phyloP scores from a whole-genome alignment of 2,329 filamentous ascomycete species.

The Phoma sp. region DNA sequence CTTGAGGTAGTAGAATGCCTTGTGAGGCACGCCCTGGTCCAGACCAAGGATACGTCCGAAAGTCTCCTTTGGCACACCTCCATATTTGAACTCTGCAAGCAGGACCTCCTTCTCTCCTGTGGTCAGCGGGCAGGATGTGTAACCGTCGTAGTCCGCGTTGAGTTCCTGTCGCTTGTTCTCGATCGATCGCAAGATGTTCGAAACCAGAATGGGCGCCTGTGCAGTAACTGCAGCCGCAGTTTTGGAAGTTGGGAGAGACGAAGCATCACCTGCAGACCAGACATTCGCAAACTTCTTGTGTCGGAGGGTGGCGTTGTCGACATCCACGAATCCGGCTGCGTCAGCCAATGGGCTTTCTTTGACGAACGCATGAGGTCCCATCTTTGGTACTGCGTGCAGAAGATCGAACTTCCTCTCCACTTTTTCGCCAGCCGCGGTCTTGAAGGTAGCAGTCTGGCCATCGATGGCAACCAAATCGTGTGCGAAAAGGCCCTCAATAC shows the following conservation, averaged over 20 bases:
- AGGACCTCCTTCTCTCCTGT: conserved; percentile 66
- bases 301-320: conserved; percentile 43
- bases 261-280: conserved; percentile 50
- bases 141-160: conserved; percentile 43
- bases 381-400: conserved; percentile 49
- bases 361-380: conserved; percentile 46
- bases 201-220: conserved; percentile 45
- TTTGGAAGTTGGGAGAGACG: conserved; percentile 48
- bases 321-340: conserved; percentile 47
- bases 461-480: conserved; percentile 48
- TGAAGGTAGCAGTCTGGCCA: conserved; percentile 47
- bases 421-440: conserved; percentile 30
- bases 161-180: conserved; percentile 30
- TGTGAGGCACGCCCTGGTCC: conserved; percentile 63
- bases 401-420: conserved; percentile 47
- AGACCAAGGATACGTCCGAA: conserved; percentile 62
- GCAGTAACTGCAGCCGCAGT: conserved; percentile 49
- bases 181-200: conserved; percentile 41
- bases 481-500: conserved; percentile 48
- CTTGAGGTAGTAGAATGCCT: conserved; percentile 67
- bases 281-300: conserved; percentile 49
- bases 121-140: conserved; percentile 49
- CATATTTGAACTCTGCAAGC: conserved; percentile 71
- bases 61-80: conserved; percentile 67
- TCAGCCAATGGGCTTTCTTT: conserved; percentile 45